Evolutionary conservation across 2,329 filamentous ascomycete genomes (phyloP).

Genomic region (Volutella citrinella): DNA sequence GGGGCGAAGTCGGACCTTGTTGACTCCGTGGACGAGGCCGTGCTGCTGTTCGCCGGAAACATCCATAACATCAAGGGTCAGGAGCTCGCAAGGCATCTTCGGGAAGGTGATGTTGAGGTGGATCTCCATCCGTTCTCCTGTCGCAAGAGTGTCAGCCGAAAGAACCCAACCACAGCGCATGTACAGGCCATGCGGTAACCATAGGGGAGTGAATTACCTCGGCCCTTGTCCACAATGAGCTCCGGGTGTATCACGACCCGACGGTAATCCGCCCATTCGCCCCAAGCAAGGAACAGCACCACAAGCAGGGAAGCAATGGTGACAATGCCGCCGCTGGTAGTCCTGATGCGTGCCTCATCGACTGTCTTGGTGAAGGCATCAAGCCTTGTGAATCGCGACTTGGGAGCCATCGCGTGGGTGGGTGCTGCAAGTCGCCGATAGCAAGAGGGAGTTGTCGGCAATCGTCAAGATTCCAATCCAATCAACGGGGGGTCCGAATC

Average conservation of each 20-base stretch:
- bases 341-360: constrained; percentile 94
- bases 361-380: constrained; percentile 99
- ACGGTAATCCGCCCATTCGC: constrained; percentile 94
- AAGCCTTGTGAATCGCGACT: constrained; percentile 92
- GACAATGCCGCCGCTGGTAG: constrained; percentile 91
- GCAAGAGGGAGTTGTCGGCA: too few relatives aligned
- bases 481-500: too few relatives aligned
- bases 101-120: constrained; percentile 97
- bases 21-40: constrained; percentile 87
- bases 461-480: too few relatives aligned
- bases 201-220: constrained; percentile 70
- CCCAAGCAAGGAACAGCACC: constrained; percentile 84
- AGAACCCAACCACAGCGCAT: too few relatives aligned
- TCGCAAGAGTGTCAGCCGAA: constrained; percentile 17
- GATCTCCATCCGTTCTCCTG: constrained; percentile 98
- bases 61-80: constrained; percentile 98
- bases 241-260: constrained; percentile 85
- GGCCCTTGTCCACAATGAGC: constrained; percentile 91
- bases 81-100: constrained; percentile 85
- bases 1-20: constrained; percentile 79
- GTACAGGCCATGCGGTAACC: too few relatives aligned
- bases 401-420: constrained; percentile 77
- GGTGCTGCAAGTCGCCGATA: constrained; percentile 3
- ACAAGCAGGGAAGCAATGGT: constrained; percentile 88
- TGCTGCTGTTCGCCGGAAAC: constrained; percentile 96